Evolutionary conservation across 2,329 filamentous ascomycete species (phyloP), one percentile per base, ranked within the genome.

Genomic region (Penicillium palitans): DNA sequence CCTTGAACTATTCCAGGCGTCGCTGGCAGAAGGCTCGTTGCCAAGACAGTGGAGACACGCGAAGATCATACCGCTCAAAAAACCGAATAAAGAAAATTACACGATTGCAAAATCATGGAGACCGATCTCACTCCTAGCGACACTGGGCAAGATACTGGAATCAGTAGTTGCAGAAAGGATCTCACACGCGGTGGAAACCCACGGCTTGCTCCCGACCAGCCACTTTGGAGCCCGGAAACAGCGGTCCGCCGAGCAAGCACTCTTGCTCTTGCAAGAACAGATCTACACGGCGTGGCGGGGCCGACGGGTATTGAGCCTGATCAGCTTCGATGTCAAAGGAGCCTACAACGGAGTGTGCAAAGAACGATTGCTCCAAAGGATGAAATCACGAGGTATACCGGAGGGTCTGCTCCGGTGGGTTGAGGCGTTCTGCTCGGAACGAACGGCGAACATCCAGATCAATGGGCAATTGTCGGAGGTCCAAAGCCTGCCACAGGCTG

Each of bases 221-320:
- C n/a, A n/a, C n/a, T n/a, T n/a, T 57, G 69, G 73, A 31, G 75
- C 71, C 33, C 60, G 72, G 39, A 76, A 75, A 55, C 65, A 74
- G 58, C 65, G 69, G 42, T 74, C 71, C 33, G 66, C 67, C 27
- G 70, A 72, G 61, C 65, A 76, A 48, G 72, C 73, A 53, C 69
- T 78, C 4, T 8, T 70, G 2, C 58, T 73, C 39, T 42, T 76
- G 17, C 47, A 68, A 25, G 60, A 64, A 41, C 51, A 19, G 19
- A 19, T 19, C 19, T 19, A 19, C 19, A 19, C 19, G 19, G 19
- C 19, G 19, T 19, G 19, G 74, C 66, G 54, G 3, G 53, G 57
- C 29, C 48, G 42, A 40, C 41, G 37, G 6, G 52, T 59, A 1
- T 10, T 59, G 19, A 57, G 57, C n/a, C 9, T 59, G 40, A 57